These are phyloP conservation scores for Mariannaea elegans DNA, from an alignment of 2,329 filamentous ascomycete genomes.

Conservation along the genomic window DNA sequence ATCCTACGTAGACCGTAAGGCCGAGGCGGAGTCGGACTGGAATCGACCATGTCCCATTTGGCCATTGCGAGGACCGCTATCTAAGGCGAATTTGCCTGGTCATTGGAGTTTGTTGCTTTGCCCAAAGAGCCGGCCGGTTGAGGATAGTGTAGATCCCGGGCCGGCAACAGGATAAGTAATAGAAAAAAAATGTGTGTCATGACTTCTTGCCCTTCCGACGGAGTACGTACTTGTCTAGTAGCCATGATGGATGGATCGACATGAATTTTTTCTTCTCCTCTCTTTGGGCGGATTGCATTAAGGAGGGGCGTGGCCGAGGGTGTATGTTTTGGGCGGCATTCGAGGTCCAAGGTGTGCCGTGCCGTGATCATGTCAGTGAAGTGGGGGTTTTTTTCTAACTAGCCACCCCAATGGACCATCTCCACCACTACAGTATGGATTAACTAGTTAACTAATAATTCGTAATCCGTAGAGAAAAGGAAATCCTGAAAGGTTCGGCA, in stretches of 20 bases:
- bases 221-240: conserved; percentile 8
- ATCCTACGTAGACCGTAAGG: background rate
- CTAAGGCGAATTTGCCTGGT: conserved; percentile 7
- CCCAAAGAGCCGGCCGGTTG: conserved; percentile 6
- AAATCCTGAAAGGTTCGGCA: conserved; percentile 9
- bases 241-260: conserved; percentile 4
- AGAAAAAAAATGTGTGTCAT: background rate
- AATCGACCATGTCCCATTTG: background rate
- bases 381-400: too few relatives aligned
- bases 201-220: background rate
- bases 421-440: background rate
- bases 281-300: background rate
- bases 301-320: conserved; percentile 11
- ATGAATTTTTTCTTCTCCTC: too few relatives aligned
- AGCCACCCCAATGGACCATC: too few relatives aligned
- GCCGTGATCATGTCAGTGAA: too few relatives aligned
- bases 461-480: background rate
- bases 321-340: background rate
- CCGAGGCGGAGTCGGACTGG: background rate
- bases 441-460: too few relatives aligned
- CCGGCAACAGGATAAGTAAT: background rate
- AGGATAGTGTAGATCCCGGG: conserved; percentile 9
- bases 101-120: background rate
- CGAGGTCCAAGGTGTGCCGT: conserved; percentile 4
- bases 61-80: background rate